phyloP scores from a whole-genome alignment of 2,329 filamentous ascomycete species.

The Magnaporthiopsis poae region DNA sequence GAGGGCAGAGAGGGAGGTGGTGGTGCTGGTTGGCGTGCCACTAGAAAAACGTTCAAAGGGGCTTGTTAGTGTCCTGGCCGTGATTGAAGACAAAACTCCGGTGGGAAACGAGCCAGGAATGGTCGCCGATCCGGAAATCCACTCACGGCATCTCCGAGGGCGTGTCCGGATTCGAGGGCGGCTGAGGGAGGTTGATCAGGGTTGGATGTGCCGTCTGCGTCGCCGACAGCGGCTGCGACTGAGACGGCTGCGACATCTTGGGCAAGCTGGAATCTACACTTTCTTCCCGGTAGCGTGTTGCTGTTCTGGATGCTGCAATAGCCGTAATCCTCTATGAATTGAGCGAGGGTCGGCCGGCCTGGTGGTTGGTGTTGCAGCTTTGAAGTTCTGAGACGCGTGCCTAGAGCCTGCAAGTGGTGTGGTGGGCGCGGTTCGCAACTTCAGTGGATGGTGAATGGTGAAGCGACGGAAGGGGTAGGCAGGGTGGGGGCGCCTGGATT shows the following conservation, averaged over 20 bases:
- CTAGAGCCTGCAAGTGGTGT: not conserved
- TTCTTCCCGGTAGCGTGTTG: not conserved
- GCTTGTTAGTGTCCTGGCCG: constrained; percentile 8
- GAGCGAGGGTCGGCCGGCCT: not conserved
- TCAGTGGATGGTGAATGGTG: not conserved
- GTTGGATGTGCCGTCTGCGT: constrained; percentile 40
- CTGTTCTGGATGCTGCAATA: not conserved
- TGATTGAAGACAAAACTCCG: not conserved
- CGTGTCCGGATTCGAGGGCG: constrained; percentile 72
- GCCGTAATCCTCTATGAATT: not conserved
- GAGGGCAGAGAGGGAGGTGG: constrained; percentile 80
- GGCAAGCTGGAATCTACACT: not conserved
- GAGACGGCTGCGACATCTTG: constrained; percentile 21
- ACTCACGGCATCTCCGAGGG: constrained; percentile 83
- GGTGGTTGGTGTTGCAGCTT: not conserved
- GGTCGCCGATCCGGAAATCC: constrained; percentile 6
- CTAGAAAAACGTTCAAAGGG: constrained; percentile 32
- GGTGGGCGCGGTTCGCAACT: not conserved
- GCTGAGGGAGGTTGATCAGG: constrained; percentile 74
- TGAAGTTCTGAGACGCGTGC: not conserved
- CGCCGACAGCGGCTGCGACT: constrained; percentile 17
- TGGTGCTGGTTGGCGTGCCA: constrained; percentile 85
- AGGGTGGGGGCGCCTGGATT: not conserved
- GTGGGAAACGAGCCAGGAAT: constrained; percentile 9
- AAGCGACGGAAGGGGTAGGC: not conserved